Conservation (phyloP, 202 grass and related monocot genomes). For the Carex arenaria region DNA sequence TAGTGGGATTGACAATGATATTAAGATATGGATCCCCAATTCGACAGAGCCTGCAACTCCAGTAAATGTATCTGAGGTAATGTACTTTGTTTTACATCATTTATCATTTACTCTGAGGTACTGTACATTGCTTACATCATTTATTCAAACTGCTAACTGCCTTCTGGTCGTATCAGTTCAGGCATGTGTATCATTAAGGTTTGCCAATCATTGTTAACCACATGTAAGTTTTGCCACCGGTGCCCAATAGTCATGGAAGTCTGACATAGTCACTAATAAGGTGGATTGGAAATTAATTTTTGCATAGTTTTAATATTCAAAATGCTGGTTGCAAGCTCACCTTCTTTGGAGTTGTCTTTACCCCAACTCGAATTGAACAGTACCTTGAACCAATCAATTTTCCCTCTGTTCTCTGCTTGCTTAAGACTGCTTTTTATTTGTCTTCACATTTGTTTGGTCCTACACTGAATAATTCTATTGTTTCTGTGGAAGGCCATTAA, state of each 20-base stretch:
- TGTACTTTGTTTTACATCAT: conserved; percentile 12
- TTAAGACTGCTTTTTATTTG: background rate
- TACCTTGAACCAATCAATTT: background rate
- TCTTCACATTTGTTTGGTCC: background rate
- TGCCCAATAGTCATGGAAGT: background rate
- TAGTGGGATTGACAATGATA: conserved; percentile 79
- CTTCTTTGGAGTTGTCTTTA: background rate
- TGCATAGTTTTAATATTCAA: background rate
- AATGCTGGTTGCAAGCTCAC: background rate
- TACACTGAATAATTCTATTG: background rate
- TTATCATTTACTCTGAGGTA: conserved; percentile 47
- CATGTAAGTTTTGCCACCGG: background rate
- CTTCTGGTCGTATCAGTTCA: background rate
- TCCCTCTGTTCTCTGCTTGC: background rate
- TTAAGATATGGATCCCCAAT: conserved; percentile 84
- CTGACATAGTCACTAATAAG: background rate
- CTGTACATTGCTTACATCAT: conserved; percentile 9
- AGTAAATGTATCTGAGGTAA: conserved; percentile 66
- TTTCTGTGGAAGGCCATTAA: background rate
- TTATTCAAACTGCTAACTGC: background rate
- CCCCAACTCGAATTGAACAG: background rate
- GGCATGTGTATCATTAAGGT: background rate
- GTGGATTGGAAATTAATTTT: background rate
- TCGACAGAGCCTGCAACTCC: conserved; percentile 41
- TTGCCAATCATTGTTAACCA: background rate